Conservation (phyloP, 2,329 filamentous ascomycete species). For the Meredithiella fracta region DNA sequence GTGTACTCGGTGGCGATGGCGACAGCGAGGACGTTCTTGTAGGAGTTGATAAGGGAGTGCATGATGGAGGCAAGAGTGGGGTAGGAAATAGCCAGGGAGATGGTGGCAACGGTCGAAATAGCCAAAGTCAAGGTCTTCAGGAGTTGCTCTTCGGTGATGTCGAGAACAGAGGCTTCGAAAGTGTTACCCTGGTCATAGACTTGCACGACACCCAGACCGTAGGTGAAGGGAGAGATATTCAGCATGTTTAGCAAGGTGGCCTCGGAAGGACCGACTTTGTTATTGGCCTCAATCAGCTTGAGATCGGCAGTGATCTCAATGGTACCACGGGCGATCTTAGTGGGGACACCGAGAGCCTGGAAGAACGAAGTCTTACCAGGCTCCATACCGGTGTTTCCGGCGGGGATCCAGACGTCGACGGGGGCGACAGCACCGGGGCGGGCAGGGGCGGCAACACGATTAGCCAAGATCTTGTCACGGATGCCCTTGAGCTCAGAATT, state of each 20-base stretch:
- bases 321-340: slow-evolving; percentile 99
- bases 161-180: slow-evolving; percentile 72
- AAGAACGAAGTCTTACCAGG: slow-evolving; percentile 99
- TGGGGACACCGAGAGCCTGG: slow-evolving; percentile 99
- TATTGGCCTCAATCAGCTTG: slow-evolving; percentile 86
- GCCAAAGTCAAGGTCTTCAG: slow-evolving; percentile 66
- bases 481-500: slow-evolving; percentile 83
- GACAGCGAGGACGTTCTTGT: slow-evolving; percentile 91
- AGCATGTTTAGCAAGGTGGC: slow-evolving; percentile 98
- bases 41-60: slow-evolving; percentile 89
- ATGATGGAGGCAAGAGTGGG: slow-evolving; percentile 91
- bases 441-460: slow-evolving; percentile 94
- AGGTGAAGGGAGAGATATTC: slow-evolving; percentile 99
- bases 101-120: slow-evolving; percentile 70
- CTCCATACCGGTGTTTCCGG: slow-evolving; percentile 99
- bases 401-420: slow-evolving; percentile 82
- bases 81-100: slow-evolving; percentile 89
- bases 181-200: slow-evolving; percentile 96
- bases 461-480: slow-evolving; percentile 86
- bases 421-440: slow-evolving; percentile 96
- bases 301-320: slow-evolving; percentile 98
- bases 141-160: slow-evolving; percentile 90
- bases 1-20: slow-evolving; percentile 80
- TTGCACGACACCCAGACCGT: slow-evolving; percentile 91
- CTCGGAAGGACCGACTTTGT: slow-evolving; percentile 96